phyloP scores from a whole-genome alignment of 2,329 filamentous ascomycete species.

The Onygenales sp. region DNA sequence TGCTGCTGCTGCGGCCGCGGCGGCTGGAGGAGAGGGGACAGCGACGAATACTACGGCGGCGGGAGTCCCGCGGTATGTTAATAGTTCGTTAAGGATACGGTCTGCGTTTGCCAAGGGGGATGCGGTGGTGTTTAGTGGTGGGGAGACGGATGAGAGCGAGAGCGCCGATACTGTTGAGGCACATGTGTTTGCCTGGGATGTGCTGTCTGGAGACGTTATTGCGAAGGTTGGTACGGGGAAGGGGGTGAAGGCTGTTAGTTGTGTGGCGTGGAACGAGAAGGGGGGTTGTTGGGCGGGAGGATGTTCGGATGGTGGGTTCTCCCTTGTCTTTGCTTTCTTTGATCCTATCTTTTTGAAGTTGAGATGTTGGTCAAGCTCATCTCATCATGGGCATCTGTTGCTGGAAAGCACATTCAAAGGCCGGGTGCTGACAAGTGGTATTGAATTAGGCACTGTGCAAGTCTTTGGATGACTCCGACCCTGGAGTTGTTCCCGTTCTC shows the following conservation, averaged over 20 bases:
- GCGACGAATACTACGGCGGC: conserved; percentile 8
- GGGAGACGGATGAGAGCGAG: conserved; percentile 58
- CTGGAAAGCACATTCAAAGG: neutral
- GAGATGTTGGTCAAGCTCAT: neutral
- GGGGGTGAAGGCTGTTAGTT: conserved; percentile 34
- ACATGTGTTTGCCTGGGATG: conserved; percentile 61
- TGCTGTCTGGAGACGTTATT: conserved; percentile 61
- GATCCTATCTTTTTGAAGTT: neutral
- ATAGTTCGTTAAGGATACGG: conserved; percentile 64
- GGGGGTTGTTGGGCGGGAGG: conserved; percentile 30
- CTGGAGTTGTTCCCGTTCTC: neutral
- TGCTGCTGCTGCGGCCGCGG: conserved; percentile 5
- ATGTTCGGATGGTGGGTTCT: conserved; percentile 31
- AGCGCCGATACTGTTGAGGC: conserved; percentile 16
- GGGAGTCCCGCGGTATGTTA: conserved; percentile 37
- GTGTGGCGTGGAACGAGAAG: conserved; percentile 37
- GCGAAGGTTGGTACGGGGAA: conserved; percentile 45
- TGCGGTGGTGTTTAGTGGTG: conserved; percentile 68
- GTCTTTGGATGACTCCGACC: conserved; percentile 5
- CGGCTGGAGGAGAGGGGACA: conserved; percentile 31
- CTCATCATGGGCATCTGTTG: neutral
- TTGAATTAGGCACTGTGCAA: conserved; percentile 4
- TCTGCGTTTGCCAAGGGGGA: conserved; percentile 67
- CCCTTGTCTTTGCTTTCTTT: neutral
- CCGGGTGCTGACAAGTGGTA: neutral